These are phyloP conservation scores for Colletotrichum salicis DNA, from an alignment of 2,329 filamentous ascomycete genomes.

Conservation along the genomic window DNA sequence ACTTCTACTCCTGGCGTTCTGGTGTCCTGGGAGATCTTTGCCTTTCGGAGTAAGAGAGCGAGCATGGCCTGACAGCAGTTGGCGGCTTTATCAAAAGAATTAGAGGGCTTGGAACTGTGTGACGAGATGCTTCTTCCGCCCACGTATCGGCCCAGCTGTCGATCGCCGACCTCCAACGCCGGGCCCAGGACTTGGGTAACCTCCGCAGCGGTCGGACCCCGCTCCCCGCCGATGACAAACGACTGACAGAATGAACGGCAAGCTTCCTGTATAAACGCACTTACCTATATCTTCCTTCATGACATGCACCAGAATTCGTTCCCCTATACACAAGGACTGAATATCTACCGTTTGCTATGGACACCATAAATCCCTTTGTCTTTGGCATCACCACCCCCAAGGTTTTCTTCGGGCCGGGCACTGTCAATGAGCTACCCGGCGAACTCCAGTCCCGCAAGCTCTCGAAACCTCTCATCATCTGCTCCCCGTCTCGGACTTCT, in stretches of 20 bases:
- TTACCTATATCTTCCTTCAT: not conserved
- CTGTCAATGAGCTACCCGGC: slow-evolving; percentile 45
- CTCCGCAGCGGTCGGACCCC: slow-evolving; percentile 24
- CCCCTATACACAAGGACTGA: not conserved
- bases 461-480: slow-evolving; percentile 49
- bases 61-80: too few species aligned
- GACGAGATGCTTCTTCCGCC: not conserved
- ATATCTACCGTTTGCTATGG: slow-evolving; percentile 2
- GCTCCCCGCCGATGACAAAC: slow-evolving; percentile 32
- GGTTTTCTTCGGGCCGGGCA: slow-evolving; percentile 48
- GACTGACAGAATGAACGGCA: not conserved
- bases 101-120: not conserved
- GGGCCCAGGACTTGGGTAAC: slow-evolving; percentile 8
- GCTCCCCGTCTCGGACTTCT: slow-evolving; percentile 49
- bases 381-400: slow-evolving; percentile 41
- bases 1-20: not conserved
- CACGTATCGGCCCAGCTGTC: not conserved
- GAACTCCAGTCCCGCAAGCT: slow-evolving; percentile 47
- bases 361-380: slow-evolving; percentile 14
- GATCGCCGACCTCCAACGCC: slow-evolving; percentile 9
- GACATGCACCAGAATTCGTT: not conserved
- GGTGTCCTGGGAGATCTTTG: not conserved
- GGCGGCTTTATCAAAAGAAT: not conserved
- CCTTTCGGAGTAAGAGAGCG: not conserved
- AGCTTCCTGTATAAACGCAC: not conserved